phyloP scores from a whole-genome alignment of 768 basidiomycete species.

The Trametopsis cervina region DNA sequence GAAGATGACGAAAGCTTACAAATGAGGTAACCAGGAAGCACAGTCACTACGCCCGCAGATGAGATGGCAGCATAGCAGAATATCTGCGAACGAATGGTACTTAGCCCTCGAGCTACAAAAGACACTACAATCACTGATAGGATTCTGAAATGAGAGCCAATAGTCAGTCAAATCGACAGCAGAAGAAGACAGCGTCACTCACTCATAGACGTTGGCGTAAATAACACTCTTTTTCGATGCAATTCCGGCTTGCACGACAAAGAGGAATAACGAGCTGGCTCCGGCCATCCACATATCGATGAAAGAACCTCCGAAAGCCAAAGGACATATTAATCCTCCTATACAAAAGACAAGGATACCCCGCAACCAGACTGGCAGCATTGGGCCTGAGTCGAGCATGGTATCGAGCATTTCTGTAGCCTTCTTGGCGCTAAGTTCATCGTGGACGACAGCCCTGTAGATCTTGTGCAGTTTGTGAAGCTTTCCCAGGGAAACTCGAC shows the following conservation, averaged over 20 bases:
- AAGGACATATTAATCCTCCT: conserved; percentile 73
- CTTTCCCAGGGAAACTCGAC: conserved; percentile 74
- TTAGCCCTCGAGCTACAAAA: conserved; percentile 73
- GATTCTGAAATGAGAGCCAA: background rate
- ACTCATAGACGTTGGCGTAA: conserved; percentile 93
- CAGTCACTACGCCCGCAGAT: conserved; percentile 79
- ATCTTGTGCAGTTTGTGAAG: conserved; percentile 80
- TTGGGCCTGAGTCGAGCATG: conserved; percentile 55
- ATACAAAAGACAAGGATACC: conserved; percentile 63
- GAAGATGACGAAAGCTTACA: conserved; percentile 35
- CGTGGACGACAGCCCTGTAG: conserved; percentile 86
- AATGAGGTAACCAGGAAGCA: conserved; percentile 85
- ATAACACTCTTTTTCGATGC: conserved; percentile 67
- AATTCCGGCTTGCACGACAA: conserved; percentile 64
- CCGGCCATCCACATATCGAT: conserved; percentile 85
- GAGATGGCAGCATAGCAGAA: conserved; percentile 94
- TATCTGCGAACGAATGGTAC: conserved; percentile 65
- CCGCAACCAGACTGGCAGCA: conserved; percentile 57
- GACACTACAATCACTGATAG: conserved; percentile 62
- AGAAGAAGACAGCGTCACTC: conserved; percentile 20
- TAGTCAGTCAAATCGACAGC: background rate
- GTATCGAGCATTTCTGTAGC: conserved; percentile 59
- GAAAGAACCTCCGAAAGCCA: conserved; percentile 81
- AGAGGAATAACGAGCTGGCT: conserved; percentile 56
- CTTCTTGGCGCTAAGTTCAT: conserved; percentile 78